Evolutionary conservation across 345 rosid genomes (phyloP).

Genomic region (Cardamine resedifolia): DNA sequence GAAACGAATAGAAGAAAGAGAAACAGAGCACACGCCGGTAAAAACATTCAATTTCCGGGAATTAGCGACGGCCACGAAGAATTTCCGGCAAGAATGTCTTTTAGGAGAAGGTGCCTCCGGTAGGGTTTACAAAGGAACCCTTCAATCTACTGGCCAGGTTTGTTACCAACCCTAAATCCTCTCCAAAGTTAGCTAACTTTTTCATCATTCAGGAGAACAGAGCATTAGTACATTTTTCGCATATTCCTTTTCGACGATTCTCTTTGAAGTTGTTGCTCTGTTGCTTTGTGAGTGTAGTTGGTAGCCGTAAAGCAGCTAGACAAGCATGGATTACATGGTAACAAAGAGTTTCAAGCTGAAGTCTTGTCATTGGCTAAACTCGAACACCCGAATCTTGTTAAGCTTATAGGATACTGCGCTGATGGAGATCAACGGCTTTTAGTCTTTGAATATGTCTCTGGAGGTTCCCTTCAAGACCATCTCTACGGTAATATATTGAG

Average conservation of each 20-base stretch:
- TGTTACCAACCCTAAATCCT: not conserved
- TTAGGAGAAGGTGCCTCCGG: slow-evolving; percentile 84
- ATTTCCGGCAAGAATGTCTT: slow-evolving; percentile 69
- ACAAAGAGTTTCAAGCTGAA: slow-evolving; percentile 59
- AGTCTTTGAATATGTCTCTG: slow-evolving; percentile 55
- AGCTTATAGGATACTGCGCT: slow-evolving; percentile 68
- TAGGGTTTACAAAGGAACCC: slow-evolving; percentile 70
- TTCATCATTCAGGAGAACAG: not conserved
- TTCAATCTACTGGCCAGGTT: slow-evolving; percentile 64
- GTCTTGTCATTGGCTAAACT: slow-evolving; percentile 48
- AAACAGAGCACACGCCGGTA: slow-evolving; percentile 8
- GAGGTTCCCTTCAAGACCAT: slow-evolving; percentile 55
- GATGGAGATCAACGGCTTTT: slow-evolving; percentile 79
- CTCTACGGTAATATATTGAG: slow-evolving; percentile 46
- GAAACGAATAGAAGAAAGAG: slow-evolving; percentile 21
- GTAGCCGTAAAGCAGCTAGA: slow-evolving; percentile 78
- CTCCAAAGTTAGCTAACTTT: not conserved
- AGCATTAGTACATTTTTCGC: not conserved
- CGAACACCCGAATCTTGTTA: slow-evolving; percentile 57
- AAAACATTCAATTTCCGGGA: slow-evolving; percentile 58
- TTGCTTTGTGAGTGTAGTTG: slow-evolving; percentile 38
- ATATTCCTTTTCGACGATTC: not conserved
- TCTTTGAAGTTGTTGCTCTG: not conserved
- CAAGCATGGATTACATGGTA: slow-evolving; percentile 54
- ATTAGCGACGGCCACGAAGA: slow-evolving; percentile 71